Evolutionary conservation across 148 eudicot species (phyloP), one percentile per base, ranked within the genome.

Genomic region (Dysphania ambrosioides): DNA sequence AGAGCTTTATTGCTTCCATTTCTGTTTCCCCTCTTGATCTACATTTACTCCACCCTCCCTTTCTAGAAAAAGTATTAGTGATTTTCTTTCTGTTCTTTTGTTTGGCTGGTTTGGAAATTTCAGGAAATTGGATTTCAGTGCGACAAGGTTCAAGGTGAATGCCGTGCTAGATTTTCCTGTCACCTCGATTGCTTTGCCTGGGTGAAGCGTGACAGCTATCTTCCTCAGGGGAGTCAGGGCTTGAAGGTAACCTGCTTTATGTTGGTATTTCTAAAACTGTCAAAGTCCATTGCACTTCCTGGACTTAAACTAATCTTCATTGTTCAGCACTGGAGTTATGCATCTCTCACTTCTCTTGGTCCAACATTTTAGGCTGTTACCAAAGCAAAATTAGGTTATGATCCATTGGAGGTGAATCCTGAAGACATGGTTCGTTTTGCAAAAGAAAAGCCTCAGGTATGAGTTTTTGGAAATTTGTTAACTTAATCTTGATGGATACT

Each of bases 201-300:
- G 99, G 99, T 96, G 62, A 96, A 96, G 77, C 99, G 99, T 88
- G 99, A 96, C 85, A 92, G 99, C 85, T 96, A 96, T 87, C 96
- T 96, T 35, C 99, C 99, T 55, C 99, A 96, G 76, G 99, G 99
- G 66, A 96, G 99, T 81, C 99, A 96, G 5, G 97, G 99, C 81
- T 75, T 96, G 71, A 96, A 96, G 97, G 99, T 96, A 34, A 72
- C 27, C 38, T 76, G n/a, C 61, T 71, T 23, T 30, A 24, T n/a
- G 5, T 24, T 15, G 32, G 51, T 40, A 9, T 41, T 24, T 41
- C 7, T 42, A 32, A 67, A 67, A 6, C n/a, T 42, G 10, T 34
- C 24, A n/a, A 36, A 13, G 5, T 26, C 55, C 13, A 2, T 41
- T 12, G 0, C n/a, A 42, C 9, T 40, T 42, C 1, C 5, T 12